Base-by-base conservation (phyloP, 169 alveolate species). In the Sarcocystis neurona region DNA sequence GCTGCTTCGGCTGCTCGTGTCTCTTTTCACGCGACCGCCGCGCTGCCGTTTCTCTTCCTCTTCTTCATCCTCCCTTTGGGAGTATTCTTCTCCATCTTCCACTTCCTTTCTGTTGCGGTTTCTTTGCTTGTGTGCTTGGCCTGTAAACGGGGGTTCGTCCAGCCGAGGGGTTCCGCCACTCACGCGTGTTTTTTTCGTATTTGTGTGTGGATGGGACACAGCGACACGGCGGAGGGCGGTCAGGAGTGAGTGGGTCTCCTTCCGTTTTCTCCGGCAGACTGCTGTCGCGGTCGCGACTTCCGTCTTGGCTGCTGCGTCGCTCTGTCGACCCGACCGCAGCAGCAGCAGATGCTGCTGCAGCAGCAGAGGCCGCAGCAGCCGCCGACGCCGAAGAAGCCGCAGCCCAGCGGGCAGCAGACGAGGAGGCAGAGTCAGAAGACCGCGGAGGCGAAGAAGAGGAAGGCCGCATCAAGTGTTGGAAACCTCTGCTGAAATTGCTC, bases 401-500 rank as follows among this genome's bases (percentile, higher is more conserved):
- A n/a, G 37, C 15, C 18, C 8, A 84, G 82, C 82, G 37, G 53
- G 43, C 58, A 12, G 70, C 48, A 78, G 88, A 80, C n/a, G 89
- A 84, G 70, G 60, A 47, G 63, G 89, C 60, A 32, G 68, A 84
- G 60, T 79, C 43, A 20, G 89, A 63, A 34, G 66, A 68, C 18
- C 74, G 56, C 15, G 30, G 20, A 30, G 91, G 78, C 20, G 91
- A 58, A 2, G 91, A 87, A 60, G 77, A 75, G 60, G 88, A 70
- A 10, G 87, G 53, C 56, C 78, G 68, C 70, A 32, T 48, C 32
- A 39, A 78, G 47, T 27, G 60, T 1, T 43, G 82, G 43, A 48
- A 48, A 46, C 5, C 41, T 39, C 53, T 58, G 70, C 63, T 74
- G 20, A 63, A 56, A 27, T 46, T 87, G 88, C 43, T 87, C 66